Conservation (phyloP, 768 basidiomycete genomes). For the Mrakia gelida region DNA sequence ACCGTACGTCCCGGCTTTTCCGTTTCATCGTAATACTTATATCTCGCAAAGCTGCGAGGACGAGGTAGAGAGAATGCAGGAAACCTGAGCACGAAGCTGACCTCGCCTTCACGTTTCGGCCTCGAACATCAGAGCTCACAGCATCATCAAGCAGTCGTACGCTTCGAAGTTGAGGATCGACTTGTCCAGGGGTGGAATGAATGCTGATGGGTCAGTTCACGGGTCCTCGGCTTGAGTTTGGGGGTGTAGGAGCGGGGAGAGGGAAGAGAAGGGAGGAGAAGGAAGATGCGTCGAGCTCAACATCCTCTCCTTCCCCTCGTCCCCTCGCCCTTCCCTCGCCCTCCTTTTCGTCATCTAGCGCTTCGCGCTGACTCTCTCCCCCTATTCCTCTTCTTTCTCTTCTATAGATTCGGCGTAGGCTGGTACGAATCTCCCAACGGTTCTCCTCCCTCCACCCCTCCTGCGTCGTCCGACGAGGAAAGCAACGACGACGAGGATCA, state of each 20-base stretch:
- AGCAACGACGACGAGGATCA: background rate
- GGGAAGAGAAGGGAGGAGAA: background rate
- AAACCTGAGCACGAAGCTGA: background rate
- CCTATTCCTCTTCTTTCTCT: background rate
- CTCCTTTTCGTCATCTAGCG: background rate
- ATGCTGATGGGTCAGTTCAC: constrained; percentile 13
- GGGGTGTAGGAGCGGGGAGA: no score
- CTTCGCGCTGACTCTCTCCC: background rate
- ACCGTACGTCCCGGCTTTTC: constrained; percentile 5
- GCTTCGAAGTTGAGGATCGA: constrained; percentile 25
- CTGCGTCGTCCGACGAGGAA: constrained; percentile 5
- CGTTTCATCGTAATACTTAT: background rate
- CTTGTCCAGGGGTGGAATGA: constrained; percentile 27
- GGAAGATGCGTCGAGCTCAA: background rate
- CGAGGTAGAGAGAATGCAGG: no score
- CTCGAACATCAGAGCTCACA: constrained; percentile 18
- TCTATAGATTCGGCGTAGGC: constrained; percentile 23
- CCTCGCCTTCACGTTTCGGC: no score
- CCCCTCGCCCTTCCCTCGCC: background rate
- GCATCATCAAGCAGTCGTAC: constrained; percentile 31
- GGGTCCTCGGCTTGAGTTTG: no score
- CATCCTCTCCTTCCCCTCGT: background rate
- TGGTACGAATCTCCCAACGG: constrained; percentile 25
- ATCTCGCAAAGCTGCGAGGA: background rate
- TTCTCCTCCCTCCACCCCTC: background rate